Conservation (phyloP, 176 grass and related monocot species). For the Dactylis glomerata region DNA sequence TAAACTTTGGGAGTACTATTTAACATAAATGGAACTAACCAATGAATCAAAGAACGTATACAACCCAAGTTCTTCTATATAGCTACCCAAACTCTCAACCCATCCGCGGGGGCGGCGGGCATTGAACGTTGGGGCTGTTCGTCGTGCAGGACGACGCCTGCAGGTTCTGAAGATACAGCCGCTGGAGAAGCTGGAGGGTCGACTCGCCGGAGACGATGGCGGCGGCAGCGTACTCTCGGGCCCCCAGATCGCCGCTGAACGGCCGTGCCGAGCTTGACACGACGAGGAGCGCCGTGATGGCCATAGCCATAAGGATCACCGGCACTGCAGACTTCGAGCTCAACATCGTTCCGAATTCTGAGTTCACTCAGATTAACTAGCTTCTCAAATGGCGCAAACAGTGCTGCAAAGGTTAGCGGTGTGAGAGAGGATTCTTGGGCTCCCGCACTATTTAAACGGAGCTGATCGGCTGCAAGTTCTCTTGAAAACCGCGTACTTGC, state of each 20-base stretch:
- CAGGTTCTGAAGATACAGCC: conserved; percentile 42
- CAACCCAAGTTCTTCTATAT: background rate
- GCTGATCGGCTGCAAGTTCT: background rate
- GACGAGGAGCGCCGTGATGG: background rate
- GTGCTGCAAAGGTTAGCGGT: background rate
- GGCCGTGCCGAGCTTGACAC: conserved; percentile 36
- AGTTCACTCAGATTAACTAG: too few relatives aligned
- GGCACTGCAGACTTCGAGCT: background rate
- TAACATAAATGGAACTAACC: background rate
- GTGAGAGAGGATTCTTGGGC: background rate
- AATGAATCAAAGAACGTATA: background rate
- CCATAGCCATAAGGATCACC: background rate
- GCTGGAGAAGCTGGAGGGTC: conserved; percentile 24
- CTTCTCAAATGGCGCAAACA: background rate
- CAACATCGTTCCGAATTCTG: background rate
- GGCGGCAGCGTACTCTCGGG: background rate
- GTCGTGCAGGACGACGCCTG: conserved; percentile 23
- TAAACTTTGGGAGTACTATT: background rate
- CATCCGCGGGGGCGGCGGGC: background rate
- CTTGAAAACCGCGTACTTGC: background rate
- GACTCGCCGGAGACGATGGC: conserved; percentile 7
- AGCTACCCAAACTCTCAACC: background rate
- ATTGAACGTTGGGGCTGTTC: conserved; percentile 31
- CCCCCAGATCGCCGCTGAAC: background rate
- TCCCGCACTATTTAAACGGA: background rate